Evolutionary conservation across 2,329 filamentous ascomycete genomes (phyloP), one percentile per base, ranked within the genome.

Genomic region (Trichophaea hybrida): DNA sequence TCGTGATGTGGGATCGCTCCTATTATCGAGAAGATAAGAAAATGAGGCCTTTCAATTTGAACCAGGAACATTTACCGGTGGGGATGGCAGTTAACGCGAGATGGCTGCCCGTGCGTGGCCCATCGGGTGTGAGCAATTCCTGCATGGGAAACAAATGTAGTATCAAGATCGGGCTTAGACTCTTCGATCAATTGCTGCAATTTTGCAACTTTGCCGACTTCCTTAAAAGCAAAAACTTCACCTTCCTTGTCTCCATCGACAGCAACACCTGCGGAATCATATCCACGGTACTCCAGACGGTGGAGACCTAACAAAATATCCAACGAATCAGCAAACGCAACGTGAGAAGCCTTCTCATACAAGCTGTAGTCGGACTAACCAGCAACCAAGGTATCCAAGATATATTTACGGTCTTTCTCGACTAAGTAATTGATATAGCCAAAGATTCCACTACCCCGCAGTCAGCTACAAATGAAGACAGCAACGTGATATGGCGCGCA

Each of bases 381-480:
- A 78, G 97, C 96, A 74, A 96, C 86, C 69, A 98, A 80, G 65
- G 91, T 97, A 73, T 96, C 84, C 72, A 97, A 80, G 74, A 97
- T 94, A 77, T 86, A 94, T 76, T 88, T 90, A 74, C 93, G 83
- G 78, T 97, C 91, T 82, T 94, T 96, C 81, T 97, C 93, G 73
- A 97, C 89, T 74, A 97, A 79, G 77, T 97, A 97, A 79, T 97
- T 97, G 78, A 97, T 88, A 80, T 97, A 97, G 71, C 91, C 91
- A 78, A 97, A 94, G 76, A 93, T 94, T 75, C 88, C 88, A 84
- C 87, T 91, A 24, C 24, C 5, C 8, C 40, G 15, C 10, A 43
- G 38, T 43, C n/a, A 43, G 38, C 15, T 17, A 49, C 10, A 8
- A 49, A 8, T 8, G 44, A 49, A 13, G 15, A 44, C 13, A 55